Percentiles rank a stretch among this genome's conserved stretches.
These are phyloP conservation scores for Mucor saturninus DNA, from an alignment of 371 early-diverging fungal species.

Conservation along the genomic window DNA sequence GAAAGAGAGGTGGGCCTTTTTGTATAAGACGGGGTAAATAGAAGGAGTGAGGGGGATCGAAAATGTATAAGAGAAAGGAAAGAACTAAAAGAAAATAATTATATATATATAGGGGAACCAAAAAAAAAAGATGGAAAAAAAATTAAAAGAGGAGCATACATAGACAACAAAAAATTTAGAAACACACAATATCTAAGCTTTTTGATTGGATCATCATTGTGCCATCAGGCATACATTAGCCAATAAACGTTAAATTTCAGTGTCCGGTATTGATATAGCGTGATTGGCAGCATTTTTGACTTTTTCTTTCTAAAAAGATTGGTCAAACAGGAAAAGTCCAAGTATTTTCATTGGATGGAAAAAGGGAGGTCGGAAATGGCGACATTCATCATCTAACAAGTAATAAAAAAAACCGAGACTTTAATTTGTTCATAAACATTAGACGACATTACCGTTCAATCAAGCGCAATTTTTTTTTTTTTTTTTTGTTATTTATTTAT, in stretches of 20 bases:
- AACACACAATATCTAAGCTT: slow-evolving; percentile 21
- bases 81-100: background rate
- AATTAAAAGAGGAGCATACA: background rate
- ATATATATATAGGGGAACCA: background rate
- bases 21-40: background rate
- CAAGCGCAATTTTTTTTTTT: background rate
- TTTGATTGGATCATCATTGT: slow-evolving; percentile 24
- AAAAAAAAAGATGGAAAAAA: slow-evolving; percentile 6
- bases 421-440: background rate
- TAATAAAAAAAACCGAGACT: too few species aligned
- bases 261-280: too few species aligned
- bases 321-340: too few species aligned
- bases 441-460: background rate
- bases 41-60: background rate
- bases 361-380: too few species aligned
- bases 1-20: background rate
- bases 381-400: too few species aligned
- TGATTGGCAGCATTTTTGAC: too few species aligned
- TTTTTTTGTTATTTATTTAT: too few species aligned
- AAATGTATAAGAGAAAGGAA: background rate
- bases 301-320: too few species aligned
- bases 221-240: slow-evolving; percentile 5
- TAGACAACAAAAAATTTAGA: slow-evolving; percentile 12
- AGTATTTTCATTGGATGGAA: too few species aligned
- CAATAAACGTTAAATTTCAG: background rate